Percentiles rank a stretch among this genome's conserved stretches.
Conservation (phyloP, 139 green algal species). For the Pycnococcus provasolii region DNA sequence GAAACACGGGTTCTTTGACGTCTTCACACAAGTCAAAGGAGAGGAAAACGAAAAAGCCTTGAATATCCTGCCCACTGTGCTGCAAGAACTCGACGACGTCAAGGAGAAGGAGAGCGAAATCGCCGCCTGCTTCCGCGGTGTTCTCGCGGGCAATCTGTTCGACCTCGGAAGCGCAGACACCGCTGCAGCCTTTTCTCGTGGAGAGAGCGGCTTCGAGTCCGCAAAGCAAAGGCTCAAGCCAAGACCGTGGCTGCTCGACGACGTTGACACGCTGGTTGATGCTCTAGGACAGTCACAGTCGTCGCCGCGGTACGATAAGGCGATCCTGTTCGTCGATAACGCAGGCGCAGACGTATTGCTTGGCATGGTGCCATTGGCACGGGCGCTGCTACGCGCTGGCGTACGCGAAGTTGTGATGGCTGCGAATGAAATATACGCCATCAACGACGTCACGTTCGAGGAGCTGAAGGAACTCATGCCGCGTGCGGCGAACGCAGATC, state of each 20-base stretch:
- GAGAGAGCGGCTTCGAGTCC: no score
- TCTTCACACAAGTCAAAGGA: constrained; percentile 57
- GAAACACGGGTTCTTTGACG: constrained; percentile 31
- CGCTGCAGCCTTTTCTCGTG: not conserved
- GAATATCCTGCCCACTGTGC: constrained; percentile 37
- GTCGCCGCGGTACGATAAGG: constrained; percentile 42
- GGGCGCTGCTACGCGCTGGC: constrained; percentile 61
- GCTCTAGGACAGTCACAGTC: not conserved
- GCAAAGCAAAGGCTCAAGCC: constrained; percentile 34
- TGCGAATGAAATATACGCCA: constrained; percentile 62
- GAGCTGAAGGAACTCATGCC: constrained; percentile 60
- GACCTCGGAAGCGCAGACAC: constrained; percentile 58
- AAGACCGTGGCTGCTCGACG: constrained; percentile 70
- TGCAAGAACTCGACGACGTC: constrained; percentile 27
- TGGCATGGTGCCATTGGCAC: constrained; percentile 72
- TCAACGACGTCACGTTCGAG: constrained; percentile 86
- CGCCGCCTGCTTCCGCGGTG: constrained; percentile 30
- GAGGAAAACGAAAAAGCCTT: constrained; percentile 61
- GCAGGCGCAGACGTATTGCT: constrained; percentile 63
- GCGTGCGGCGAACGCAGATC: no score
- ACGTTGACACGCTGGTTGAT: constrained; percentile 47
- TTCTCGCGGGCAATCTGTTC: constrained; percentile 70
- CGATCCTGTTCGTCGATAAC: constrained; percentile 84
- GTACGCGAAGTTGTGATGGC: constrained; percentile 50
- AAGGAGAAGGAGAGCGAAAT: constrained; percentile 14